These are phyloP conservation scores for Xylona heveae DNA, from an alignment of 495 filamentous ascomycete genomes.

Conservation along the genomic window DNA sequence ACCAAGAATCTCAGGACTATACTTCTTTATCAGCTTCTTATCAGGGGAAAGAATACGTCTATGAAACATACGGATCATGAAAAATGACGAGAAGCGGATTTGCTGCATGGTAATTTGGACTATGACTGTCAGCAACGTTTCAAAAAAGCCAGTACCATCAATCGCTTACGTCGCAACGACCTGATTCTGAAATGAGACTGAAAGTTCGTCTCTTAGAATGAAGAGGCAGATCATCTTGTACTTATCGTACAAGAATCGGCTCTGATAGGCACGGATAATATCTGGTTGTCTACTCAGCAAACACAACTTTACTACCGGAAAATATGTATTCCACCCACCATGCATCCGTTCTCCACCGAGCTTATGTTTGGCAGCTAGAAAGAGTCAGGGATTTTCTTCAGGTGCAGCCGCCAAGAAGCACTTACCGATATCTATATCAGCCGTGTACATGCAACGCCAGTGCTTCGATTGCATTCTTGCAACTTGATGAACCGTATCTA, in stretches of 20 bases:
- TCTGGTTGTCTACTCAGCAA: slow-evolving; percentile 20
- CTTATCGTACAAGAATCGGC: slow-evolving; percentile 40
- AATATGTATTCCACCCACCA: slow-evolving; percentile 17
- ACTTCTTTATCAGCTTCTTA: slow-evolving; percentile 4
- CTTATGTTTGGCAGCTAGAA: slow-evolving; percentile 12
- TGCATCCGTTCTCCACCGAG: slow-evolving; percentile 29
- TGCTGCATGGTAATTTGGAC: slow-evolving; percentile 27
- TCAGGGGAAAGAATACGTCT: slow-evolving; percentile 5
- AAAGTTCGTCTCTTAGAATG: slow-evolving; percentile 47
- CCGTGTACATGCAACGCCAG: slow-evolving; percentile 38
- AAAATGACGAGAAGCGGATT: slow-evolving; percentile 53
- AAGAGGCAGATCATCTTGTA: slow-evolving; percentile 54
- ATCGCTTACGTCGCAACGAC: slow-evolving; percentile 57
- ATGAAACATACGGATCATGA: slow-evolving; percentile 27
- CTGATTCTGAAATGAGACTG: slow-evolving; percentile 68
- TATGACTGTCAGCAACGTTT: slow-evolving; percentile 14
- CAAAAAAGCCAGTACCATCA: slow-evolving; percentile 15
- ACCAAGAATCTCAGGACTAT: slow-evolving; percentile 48
- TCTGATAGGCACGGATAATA: slow-evolving; percentile 53
- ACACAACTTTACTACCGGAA: not conserved
- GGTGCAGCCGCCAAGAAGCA: not conserved
- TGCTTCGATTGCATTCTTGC: slow-evolving; percentile 31
- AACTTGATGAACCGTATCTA: slow-evolving; percentile 29
- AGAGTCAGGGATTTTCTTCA: slow-evolving; percentile 6
- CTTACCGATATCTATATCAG: slow-evolving; percentile 8